Evolutionary conservation across 257 asterid genomes (phyloP).

Genomic region (Nicotiana noctiflora): DNA sequence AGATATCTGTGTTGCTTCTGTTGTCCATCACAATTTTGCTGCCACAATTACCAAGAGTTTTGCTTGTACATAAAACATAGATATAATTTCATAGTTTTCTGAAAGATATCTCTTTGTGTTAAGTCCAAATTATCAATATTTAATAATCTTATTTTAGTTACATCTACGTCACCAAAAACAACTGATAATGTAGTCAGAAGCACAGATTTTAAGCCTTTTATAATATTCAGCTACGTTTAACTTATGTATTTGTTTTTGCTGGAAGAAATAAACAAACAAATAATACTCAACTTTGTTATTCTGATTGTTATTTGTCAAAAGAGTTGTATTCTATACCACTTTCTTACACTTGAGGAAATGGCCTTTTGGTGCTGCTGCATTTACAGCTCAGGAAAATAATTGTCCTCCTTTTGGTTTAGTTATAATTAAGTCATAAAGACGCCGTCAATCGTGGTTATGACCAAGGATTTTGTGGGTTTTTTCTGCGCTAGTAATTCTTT

Average conservation of each 20-base stretch:
- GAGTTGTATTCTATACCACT: background rate
- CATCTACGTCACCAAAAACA: background rate
- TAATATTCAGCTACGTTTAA: background rate
- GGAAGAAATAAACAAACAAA: background rate
- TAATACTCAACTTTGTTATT: background rate
- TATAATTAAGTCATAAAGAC: background rate
- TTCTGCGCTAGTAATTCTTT: background rate
- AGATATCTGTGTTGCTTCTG: background rate
- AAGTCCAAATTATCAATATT: background rate
- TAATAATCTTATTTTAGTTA: background rate
- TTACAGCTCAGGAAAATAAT: conserved; percentile 1
- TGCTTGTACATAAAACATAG: background rate
- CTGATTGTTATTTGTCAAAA: background rate
- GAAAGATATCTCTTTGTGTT: background rate
- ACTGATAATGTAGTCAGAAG: background rate
- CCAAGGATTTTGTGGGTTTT: background rate
- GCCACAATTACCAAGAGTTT: background rate
- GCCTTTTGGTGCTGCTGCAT: background rate
- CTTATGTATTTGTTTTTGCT: background rate
- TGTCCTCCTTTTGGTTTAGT: background rate
- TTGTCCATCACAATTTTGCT: background rate
- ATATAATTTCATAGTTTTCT: background rate
- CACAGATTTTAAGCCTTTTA: background rate
- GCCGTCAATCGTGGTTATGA: conserved; percentile 3
- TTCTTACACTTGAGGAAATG: background rate